A percentile compares a stretch with the other conserved stretches of the same genome.
Evolutionary conservation across 192 early-diverging fungal genomes (phyloP).

Genomic region (Helicostylum pulchrum): DNA sequence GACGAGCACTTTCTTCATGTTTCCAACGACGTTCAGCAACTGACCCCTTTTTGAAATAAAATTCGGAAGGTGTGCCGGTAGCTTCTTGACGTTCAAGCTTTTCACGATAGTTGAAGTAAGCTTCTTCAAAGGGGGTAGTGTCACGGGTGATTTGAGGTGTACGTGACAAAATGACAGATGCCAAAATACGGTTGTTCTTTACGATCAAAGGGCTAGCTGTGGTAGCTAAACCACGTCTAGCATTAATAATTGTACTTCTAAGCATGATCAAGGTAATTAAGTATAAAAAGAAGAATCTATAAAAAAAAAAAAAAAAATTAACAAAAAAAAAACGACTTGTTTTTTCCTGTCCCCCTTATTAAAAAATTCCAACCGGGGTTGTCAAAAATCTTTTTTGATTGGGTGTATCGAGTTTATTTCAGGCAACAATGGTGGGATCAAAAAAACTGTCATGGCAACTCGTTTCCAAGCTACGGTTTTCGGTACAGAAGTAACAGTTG

Average conservation of each 20-base stretch:
- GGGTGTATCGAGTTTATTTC: no score
- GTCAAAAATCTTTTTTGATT: no score
- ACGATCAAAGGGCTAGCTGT: constrained; percentile 31
- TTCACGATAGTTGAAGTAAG: constrained; percentile 70
- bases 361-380: no score
- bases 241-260: constrained; percentile 3
- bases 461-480: no score
- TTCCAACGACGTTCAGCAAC: constrained; percentile 64
- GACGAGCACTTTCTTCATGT: constrained; percentile 40
- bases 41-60: constrained; percentile 80
- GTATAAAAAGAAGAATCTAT: no score
- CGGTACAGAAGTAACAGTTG: no score
- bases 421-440: no score
- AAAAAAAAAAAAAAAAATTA: no score
- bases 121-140: constrained; percentile 58
- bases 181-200: constrained; percentile 43
- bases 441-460: no score
- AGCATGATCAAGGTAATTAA: constrained; percentile 2
- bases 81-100: constrained; percentile 50
- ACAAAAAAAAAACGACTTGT: no score
- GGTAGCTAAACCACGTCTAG: constrained; percentile 12
- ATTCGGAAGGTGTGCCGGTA: constrained; percentile 56
- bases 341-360: no score
- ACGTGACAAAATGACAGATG: constrained; percentile 68
- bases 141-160: constrained; percentile 63